Base-by-base conservation (phyloP, 2,329 filamentous ascomycete species). In the Samsoniella hepiali region DNA sequence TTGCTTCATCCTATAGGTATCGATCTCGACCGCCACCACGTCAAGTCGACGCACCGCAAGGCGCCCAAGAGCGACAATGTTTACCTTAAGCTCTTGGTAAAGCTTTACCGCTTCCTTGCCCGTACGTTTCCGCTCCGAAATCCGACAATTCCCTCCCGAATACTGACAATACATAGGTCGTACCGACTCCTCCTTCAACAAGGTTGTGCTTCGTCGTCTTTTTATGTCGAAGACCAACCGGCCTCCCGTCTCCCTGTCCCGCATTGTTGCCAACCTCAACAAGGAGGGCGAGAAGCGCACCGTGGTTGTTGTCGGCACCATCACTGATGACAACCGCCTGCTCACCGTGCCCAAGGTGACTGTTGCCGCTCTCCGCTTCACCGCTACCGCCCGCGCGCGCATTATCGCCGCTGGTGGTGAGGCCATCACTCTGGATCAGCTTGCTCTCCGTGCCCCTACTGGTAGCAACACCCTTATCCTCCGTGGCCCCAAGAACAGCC, bases 191-290 rank as follows among this genome's bases (percentile, higher is more conserved):
- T 87, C 87, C 83, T 99, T 99, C 91, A 99, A 99, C 91, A 96
- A 97, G 87, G 91, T 95, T 75, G 88, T 99, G 77, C 91, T 99
- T 75, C 93, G 94, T 80, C 91, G 95, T 76, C 90, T 99, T 67
- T 97, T 97, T 79, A 97, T 95, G 91, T 97, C 93, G 80, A 92
- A 93, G 82, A 97, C 96, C 84, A 98, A 98, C 91, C 91, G 93
- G 73, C 91, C 92, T 67, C 93, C 95, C 69, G 89, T 99, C 76
- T 97, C 93, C 67, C 86, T 99, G 75, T 97, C 93, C 72, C 91
- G 94, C 80, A 92, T 98, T 76, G 89, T 84, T 69, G 80, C 82
- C 77, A 91, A 90, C 81, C 80, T 86, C 74, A 81, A 80, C 76
- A 86, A 89, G 74, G 82, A 82, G 69, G 81, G 82, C 69, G 84